Base-by-base conservation (phyloP, 2,329 filamentous ascomycete species). In the Fusarium albidum region DNA sequence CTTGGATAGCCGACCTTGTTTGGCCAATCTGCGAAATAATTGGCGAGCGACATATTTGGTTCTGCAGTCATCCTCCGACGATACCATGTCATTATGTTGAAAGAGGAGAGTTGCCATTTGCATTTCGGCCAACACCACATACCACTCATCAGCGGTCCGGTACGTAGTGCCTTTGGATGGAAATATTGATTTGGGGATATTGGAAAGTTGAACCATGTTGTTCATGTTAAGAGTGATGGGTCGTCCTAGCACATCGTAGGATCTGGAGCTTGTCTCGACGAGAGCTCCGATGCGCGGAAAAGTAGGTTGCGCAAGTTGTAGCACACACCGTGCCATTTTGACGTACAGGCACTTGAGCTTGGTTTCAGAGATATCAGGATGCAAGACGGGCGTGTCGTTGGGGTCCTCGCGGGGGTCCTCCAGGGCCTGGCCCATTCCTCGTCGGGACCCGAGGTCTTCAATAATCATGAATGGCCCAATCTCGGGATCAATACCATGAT, bases 151-250 rank as follows among this genome's bases (percentile, higher is more conserved):
- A 3, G 73, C 65, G 3, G 55, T 67, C 3, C 35, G n/a, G 11
- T 64, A 71, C 0, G 67, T 71, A 1, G 45, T 64, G 25, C 27
- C 44, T 51, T 68, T 37, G 0, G 61, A 7, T 2, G 66, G 67
- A 9, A 71, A 55, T 3, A 68, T 49, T 2, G 47, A 45, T 4
- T 14, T 15, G 0, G 68, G 68, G 12, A 70, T 64, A 14, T 68
- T 69, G 3, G 60, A 59, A 10, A 69, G 52, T 8, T 56, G 64
- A 28, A 73, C 50, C 50, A 75, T 65, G 43, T 77, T 71, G 52
- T 72, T 79, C 74, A 80, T 79, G 44, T 77, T 76, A 1, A 71
- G 64, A 2, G 73, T 75, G 3, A 80, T 51, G 3, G 76, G 76
- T 12, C 74, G 68, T 27, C 63, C 62, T 5, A 44, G 53, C 6